phyloP scores from a whole-genome alignment of 441 rosid species.

The Adansonia grandidieri region DNA sequence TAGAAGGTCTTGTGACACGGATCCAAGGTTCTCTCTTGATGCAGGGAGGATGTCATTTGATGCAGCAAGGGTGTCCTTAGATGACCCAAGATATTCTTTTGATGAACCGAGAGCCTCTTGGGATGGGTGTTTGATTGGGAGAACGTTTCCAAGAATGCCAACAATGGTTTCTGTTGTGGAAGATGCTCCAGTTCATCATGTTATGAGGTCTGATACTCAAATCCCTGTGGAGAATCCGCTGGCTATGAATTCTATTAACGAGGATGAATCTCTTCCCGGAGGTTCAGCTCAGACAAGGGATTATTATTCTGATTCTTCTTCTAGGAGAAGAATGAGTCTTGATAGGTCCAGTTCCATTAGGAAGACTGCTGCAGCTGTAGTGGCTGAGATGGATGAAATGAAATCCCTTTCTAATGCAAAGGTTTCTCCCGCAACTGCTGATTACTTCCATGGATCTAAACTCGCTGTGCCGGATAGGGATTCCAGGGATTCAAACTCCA shows the following conservation, averaged over 20 bases:
- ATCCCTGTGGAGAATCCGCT: conserved; percentile 85
- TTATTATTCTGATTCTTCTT: conserved; percentile 84
- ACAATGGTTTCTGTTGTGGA: conserved; percentile 92
- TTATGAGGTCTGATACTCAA: conserved; percentile 74
- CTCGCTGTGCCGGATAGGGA: conserved; percentile 52
- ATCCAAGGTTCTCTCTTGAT: conserved; percentile 95
- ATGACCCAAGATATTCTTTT: conserved; percentile 82
- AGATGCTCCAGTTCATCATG: conserved; percentile 73
- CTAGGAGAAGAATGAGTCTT: conserved; percentile 82
- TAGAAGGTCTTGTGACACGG: conserved; percentile 97
- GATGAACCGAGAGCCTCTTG: conserved; percentile 98
- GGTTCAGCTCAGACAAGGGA: conserved; percentile 94
- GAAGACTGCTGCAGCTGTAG: conserved; percentile 79
- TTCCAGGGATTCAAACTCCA: conserved; percentile 62
- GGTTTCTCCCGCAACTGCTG: conserved; percentile 71
- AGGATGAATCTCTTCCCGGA: too few species aligned
- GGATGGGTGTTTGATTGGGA: conserved; percentile 89
- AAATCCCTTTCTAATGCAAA: conserved; percentile 68
- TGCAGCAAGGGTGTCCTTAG: conserved; percentile 74
- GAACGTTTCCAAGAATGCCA: conserved; percentile 68
- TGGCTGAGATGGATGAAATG: conserved; percentile 86
- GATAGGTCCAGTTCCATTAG: conserved; percentile 90
- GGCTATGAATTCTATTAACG: conserved; percentile 17
- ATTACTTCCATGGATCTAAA: conserved; percentile 50
- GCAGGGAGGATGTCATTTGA: conserved; percentile 84